These are phyloP conservation scores for Suhomyces sp. DNA, from an alignment of 805 yeast genomes.

Conservation along the genomic window DNA sequence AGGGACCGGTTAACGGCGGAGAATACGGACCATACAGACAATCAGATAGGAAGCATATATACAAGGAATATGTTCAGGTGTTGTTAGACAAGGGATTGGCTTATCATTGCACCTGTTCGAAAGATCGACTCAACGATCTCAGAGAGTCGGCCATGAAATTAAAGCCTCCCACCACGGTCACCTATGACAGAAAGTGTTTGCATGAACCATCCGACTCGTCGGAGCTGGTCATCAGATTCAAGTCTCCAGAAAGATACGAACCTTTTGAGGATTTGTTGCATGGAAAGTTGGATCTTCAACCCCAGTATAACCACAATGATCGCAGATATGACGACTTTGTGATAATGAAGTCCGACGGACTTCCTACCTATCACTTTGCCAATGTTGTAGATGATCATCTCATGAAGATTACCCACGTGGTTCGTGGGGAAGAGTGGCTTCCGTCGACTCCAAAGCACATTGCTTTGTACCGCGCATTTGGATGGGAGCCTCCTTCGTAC, in stretches of 20 bases:
- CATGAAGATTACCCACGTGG: slow-evolving; percentile 90
- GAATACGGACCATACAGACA: slow-evolving; percentile 78
- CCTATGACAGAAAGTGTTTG: slow-evolving; percentile 83
- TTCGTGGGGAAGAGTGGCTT: slow-evolving; percentile 97
- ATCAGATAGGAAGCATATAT: slow-evolving; percentile 70
- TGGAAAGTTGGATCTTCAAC: slow-evolving; percentile 72
- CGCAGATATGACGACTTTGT: slow-evolving; percentile 87
- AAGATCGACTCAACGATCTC: slow-evolving; percentile 66
- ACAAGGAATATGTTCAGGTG: slow-evolving; percentile 53
- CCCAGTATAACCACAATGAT: slow-evolving; percentile 69
- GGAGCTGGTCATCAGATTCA: slow-evolving; percentile 60
- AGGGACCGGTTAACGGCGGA: slow-evolving; percentile 67
- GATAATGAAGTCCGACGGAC: slow-evolving; percentile 84
- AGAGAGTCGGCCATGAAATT: slow-evolving; percentile 70
- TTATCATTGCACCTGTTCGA: slow-evolving; percentile 83
- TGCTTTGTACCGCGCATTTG: slow-evolving; percentile 80
- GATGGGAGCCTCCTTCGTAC: slow-evolving; percentile 78
- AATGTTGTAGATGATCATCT: slow-evolving; percentile 92
- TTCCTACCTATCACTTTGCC: slow-evolving; percentile 96
- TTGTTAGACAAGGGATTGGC: slow-evolving; percentile 69
- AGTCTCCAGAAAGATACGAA: slow-evolving; percentile 70
- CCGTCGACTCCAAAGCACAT: slow-evolving; percentile 94
- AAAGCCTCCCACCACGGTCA: slow-evolving; percentile 86
- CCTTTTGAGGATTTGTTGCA: slow-evolving; percentile 70
- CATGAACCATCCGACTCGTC: slow-evolving; percentile 28